Evolutionary conservation across 805 yeast genomes (phyloP).

Genomic region (Candida hungchunana): DNA sequence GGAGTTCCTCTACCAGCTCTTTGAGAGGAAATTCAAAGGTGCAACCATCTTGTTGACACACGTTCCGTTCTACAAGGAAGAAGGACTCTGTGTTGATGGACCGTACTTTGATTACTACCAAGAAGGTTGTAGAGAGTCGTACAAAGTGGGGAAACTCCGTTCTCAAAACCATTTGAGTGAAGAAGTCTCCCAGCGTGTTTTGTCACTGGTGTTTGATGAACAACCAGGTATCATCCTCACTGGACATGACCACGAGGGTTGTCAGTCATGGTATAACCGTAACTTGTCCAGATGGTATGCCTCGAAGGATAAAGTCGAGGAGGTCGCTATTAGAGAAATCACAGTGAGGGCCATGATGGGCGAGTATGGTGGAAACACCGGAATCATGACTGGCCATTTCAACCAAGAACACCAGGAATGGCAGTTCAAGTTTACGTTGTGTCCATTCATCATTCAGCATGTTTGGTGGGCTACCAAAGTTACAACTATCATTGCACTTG

Average conservation of each 20-base stretch:
- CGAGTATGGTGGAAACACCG: conserved; percentile 86
- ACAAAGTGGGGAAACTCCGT: conserved; percentile 64
- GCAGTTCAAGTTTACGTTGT: conserved; percentile 66
- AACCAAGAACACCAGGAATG: conserved; percentile 40
- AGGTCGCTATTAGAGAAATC: conserved; percentile 57
- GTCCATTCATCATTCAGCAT: conserved; percentile 85
- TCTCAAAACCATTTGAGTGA: conserved; percentile 81
- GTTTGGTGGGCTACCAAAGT: conserved; percentile 92
- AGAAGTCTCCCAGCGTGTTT: conserved; percentile 60
- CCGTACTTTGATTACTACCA: conserved; percentile 65
- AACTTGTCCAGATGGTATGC: conserved; percentile 54
- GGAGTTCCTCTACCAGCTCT: conserved; percentile 64
- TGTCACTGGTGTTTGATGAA: conserved; percentile 64
- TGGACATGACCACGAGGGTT: conserved; percentile 97
- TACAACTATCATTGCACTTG: conserved; percentile 36
- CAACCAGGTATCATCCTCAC: conserved; percentile 79
- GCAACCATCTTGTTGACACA: conserved; percentile 83
- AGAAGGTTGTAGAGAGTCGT: conserved; percentile 53
- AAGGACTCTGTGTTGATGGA: conserved; percentile 84
- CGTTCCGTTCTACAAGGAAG: conserved; percentile 80
- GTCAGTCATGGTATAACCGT: conserved; percentile 63
- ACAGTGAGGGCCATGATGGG: conserved; percentile 97
- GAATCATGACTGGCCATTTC: conserved; percentile 74
- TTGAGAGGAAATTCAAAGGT: conserved; percentile 58
- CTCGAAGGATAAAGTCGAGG: conserved; percentile 34